Percentiles rank a stretch among this genome's conserved stretches.
Evolutionary conservation across 257 asterid species (phyloP).

Genomic region (Nicotiana attenuata): DNA sequence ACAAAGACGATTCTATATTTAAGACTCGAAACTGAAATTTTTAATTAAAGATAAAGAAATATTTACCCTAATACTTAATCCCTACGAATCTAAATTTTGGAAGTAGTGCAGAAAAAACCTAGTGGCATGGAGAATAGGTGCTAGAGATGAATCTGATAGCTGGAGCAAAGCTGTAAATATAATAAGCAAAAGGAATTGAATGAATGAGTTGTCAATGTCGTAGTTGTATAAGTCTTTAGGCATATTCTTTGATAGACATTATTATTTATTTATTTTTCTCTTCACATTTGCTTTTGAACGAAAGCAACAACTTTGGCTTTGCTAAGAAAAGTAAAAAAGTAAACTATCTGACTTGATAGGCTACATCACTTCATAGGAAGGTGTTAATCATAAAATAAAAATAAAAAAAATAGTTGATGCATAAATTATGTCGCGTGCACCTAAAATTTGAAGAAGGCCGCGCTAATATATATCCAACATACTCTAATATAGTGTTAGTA

Average conservation of each 20-base stretch:
- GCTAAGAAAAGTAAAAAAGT: neutral
- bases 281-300: neutral
- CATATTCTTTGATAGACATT: neutral
- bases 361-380: neutral
- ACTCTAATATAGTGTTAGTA: too few relatives aligned
- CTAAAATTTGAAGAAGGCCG: too few relatives aligned
- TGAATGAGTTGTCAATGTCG: conserved; percentile 10
- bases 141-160: conserved; percentile 6
- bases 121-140: neutral
- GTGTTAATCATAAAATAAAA: too few relatives aligned
- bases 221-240: neutral
- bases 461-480: too few relatives aligned
- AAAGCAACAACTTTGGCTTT: conserved; percentile 10
- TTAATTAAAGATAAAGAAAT: too few relatives aligned
- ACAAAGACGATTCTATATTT: too few relatives aligned
- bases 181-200: conserved; percentile 14
- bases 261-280: neutral
- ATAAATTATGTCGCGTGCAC: too few relatives aligned
- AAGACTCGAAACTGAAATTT: fast-evolving
- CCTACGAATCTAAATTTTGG: neutral
- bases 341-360: neutral
- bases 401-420: fast-evolving
- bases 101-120: neutral
- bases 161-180: conserved; percentile 11
- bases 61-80: too few relatives aligned